Base-by-base conservation (phyloP, 768 basidiomycete species). In the Phaeolepiota aurea region DNA sequence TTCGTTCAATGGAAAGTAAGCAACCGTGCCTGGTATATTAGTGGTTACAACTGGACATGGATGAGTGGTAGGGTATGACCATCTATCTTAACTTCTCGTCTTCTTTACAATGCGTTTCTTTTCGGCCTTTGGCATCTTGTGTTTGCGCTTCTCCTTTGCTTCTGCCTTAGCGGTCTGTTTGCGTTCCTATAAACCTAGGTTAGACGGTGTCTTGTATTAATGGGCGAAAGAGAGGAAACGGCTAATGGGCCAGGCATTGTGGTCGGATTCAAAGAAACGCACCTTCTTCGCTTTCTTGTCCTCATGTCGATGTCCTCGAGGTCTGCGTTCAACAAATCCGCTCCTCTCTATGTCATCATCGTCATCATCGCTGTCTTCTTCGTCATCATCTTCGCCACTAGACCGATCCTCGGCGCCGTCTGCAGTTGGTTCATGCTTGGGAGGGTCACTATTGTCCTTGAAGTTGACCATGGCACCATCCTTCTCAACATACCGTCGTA, bases 81-180 rank as follows among this genome's bases (percentile, higher is more conserved):
- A n/a, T n/a, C n/a, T n/a, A n/a, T n/a, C n/a, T 20, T 50, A 46
- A 18, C 55, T 50, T 35, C 57, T 65, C 36, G 59, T 64, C 53
- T 70, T 72, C 51, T 89, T 96, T 51, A 97, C 72, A 47, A 75
- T 76, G 31, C 79, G 74, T 66, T 89, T 89, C 70, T 97, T 98
- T 63, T 94, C 90, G 31, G 84, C 79, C 57, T 98, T 98, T 34
- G 93, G 87, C 72, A 97, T 90, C 67, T 98, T 98, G 50, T 76
- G 71, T 61, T 91, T 89, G 46, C 94, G 73, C 58, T 76, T 86
- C 65, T 96, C 92, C 53, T 82, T 74, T 28, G 86, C 81, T 58
- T 88, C 87, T 41, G 80, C 82, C 58, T 97, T 97, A 19, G 74
- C 77, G 3, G 81, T 79, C 56, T 88, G 88, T 64, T 98, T 97